phyloP scores from a whole-genome alignment of 495 filamentous ascomycete species.

The Aspergillus hancockii region DNA sequence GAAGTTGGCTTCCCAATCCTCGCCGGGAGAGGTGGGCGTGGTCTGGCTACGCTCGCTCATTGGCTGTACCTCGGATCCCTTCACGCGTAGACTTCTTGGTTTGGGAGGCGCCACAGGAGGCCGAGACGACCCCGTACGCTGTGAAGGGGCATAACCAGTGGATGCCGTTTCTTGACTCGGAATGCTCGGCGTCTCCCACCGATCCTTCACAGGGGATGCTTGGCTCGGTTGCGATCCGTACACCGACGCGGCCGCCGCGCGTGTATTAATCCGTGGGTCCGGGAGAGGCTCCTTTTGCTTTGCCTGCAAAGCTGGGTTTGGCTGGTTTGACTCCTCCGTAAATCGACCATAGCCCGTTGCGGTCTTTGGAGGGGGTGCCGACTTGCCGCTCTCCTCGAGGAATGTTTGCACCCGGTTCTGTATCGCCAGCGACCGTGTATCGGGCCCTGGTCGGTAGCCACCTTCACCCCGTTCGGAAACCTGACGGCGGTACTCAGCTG shows the following conservation, averaged over 20 bases:
- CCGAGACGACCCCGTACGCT: constrained; percentile 30
- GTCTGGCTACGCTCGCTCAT: constrained; percentile 21
- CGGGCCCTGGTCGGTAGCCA: constrained; percentile 48
- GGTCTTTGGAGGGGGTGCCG: constrained; percentile 62
- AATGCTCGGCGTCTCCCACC: constrained; percentile 18
- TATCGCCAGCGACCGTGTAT: constrained; percentile 70
- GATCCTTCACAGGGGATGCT: constrained; percentile 14
- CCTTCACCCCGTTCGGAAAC: constrained; percentile 63
- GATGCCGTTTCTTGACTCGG: constrained; percentile 25
- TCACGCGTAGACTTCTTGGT: constrained; percentile 56
- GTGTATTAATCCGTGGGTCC: constrained; percentile 15
- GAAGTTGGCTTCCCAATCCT: constrained; percentile 75
- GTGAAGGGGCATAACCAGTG: constrained; percentile 24
- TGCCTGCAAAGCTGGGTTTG: constrained; percentile 41
- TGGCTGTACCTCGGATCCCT: constrained; percentile 12
- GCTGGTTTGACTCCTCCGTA: constrained; percentile 51
- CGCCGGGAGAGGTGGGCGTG: constrained; percentile 32
- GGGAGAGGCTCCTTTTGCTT: constrained; percentile 30
- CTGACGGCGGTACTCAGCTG: constrained; percentile 84
- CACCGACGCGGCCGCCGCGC: constrained; percentile 5
- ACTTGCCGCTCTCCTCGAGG: constrained; percentile 73
- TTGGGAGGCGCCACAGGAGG: constrained; percentile 62
- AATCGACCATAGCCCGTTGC: constrained; percentile 88
- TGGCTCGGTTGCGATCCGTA: constrained; percentile 3
- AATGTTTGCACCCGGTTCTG: constrained; percentile 87